phyloP scores from a whole-genome alignment of 2,329 filamentous ascomycete species.

The Aureobasidium subglaciale region DNA sequence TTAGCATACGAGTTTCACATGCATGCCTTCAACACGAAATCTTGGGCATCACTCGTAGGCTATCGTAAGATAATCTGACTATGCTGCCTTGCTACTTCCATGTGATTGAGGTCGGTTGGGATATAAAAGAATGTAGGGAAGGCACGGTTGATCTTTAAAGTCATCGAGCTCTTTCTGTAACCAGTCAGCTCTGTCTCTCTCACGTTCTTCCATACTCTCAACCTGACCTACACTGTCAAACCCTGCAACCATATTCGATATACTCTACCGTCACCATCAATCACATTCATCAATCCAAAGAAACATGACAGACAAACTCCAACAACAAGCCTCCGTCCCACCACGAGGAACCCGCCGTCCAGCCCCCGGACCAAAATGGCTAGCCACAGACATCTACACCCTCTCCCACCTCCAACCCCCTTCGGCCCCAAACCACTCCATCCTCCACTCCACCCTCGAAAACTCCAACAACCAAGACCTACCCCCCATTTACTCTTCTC shows the following conservation, averaged over 20 bases:
- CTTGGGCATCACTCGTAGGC: neutral
- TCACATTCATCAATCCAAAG: neutral
- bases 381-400: conserved; percentile 27
- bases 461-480: conserved; percentile 13
- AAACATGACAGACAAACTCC: neutral
- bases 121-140: neutral
- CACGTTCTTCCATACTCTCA: neutral
- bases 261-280: neutral
- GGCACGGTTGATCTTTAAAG: neutral
- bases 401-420: conserved; percentile 25
- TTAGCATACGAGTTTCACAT: too few relatives aligned
- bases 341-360: neutral
- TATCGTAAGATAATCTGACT: too few relatives aligned
- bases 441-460: conserved; percentile 12
- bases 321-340: neutral
- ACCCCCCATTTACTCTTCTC: conserved; percentile 31
- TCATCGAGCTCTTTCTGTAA: neutral
- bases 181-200: neutral
- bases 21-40: too few relatives aligned
- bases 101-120: neutral
- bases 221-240: too few relatives aligned
- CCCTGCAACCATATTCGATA: too few relatives aligned
- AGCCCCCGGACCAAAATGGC: neutral
- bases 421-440: neutral
- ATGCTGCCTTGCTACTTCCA: neutral